Base-by-base conservation (phyloP, 2,329 filamentous ascomycete species). In the Exophiala spinifera region DNA sequence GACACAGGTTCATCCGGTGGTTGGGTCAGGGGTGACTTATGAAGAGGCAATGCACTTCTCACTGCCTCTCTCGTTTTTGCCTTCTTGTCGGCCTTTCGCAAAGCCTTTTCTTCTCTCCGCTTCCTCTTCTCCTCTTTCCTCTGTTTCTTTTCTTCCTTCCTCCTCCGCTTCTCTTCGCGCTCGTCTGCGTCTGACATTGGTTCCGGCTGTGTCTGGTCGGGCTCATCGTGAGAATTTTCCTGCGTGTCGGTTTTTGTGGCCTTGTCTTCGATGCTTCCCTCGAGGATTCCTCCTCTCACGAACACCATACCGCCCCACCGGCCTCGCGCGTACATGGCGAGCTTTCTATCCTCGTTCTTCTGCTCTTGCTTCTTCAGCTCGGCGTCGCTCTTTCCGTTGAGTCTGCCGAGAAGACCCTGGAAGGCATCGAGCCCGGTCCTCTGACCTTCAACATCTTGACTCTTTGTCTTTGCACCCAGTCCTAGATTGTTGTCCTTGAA, bases 401-500 rank as follows among this genome's bases (percentile, higher is more conserved):
- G 74, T 50, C 94, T 80, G 19, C 92, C 91, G 17, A 99, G 76
- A 3, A 99, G 75, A 60, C 89, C 89, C 66, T 91, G 89, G 63
- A 97, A 90, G 15, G 86, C 87, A 67, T 91, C 88, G 34, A 97
- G 79, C 0, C 92, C 94, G 19, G 92, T 95, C 60, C 90, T 83
- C 67, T 89, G 83, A 61, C 73, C 81, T 61, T 90, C 85, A 3
- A 78, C 74, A 36, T 78, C 74, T 61, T 86, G 85, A 64, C 83
- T 84, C 51, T 86, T 86, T 60, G 83, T 79, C 69, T 51, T 61
- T 19, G 91, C 94, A 25, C 94, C 94, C 40, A 99, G 77, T 2
- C 94, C 94, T 40, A 95, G 82, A 64, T 86, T 95, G 69, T 97
- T 91, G 67, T 97, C 91, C 67, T 96, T 96, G 60, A 96, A 53